Base-by-base conservation (phyloP, 2,329 filamentous ascomycete species). In the Aspergillus caelatus region DNA sequence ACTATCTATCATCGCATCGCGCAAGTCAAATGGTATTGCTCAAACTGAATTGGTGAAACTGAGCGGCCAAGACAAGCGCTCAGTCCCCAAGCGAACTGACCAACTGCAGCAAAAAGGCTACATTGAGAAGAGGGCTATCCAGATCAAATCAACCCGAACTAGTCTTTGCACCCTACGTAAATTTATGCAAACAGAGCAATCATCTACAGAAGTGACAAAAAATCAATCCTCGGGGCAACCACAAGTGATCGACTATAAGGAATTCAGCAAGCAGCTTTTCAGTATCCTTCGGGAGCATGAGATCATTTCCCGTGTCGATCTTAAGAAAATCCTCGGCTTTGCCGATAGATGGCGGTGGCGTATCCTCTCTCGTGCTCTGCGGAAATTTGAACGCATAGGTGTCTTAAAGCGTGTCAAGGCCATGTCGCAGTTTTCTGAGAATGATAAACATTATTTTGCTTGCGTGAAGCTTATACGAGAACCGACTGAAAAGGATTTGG, bases 11-110 rank as follows among this genome's bases (percentile, higher is more conserved):
- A 88, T 90, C 65, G 86, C 86, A 8, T 81, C 83, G 11, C 78
- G 78, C 61, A 84, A 86, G 50, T 76, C 79, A 21, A 73, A 78
- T 19, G 88, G 88, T 7, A 84, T 90, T 52, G 72, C 84, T 2
- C 88, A 90, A 70, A 83, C 85, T 2, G 82, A 86, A 2, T 74
- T 89, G 43, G 80, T 82, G 46, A 78, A 75, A 58, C 69, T 84
- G 26, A 87, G 85, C 66, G 85, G 85, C 7, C 88, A 90, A 74
- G 87, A 90, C 72, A 89, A 89, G 71, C 82, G 87, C 53, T 90
- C 88, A 1, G 83, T 89, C 2, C 88, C 88, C 1, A 81, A 85
- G 65, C 80, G 88, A 45, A 90, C 88, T 3, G 85, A 88, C 65
- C 74, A 78, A 3, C 77, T 90, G 45, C 80, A 81, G 7, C 74